Evolutionary conservation across 2,329 filamentous ascomycete genomes (phyloP).

Genomic region (Fusarium decemcellulare): DNA sequence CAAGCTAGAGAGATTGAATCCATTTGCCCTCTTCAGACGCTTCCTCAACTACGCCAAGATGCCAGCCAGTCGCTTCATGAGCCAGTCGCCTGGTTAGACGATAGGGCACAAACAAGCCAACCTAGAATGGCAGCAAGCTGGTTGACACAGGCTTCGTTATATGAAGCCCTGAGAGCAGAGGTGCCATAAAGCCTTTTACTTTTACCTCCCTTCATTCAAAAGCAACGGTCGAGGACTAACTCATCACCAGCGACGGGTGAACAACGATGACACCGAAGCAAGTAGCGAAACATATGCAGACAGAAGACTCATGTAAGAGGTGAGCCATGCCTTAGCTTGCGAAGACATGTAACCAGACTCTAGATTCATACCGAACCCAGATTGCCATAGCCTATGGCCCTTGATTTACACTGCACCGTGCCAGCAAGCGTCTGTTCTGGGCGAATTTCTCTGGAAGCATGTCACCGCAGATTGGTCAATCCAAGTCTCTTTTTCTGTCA

Average conservation of each 20-base stretch:
- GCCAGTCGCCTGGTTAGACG: not conserved
- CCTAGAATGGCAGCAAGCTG: not conserved
- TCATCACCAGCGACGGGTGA: not conserved
- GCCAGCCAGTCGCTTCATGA: not conserved
- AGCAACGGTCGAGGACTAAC: not conserved
- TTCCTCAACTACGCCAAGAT: not conserved
- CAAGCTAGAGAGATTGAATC: not conserved
- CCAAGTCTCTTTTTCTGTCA: not conserved
- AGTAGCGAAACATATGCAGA: not conserved
- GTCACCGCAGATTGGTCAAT: not conserved
- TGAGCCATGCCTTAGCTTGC: not conserved
- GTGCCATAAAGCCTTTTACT: not conserved
- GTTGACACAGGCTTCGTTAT: not conserved
- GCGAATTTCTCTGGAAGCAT: constrained; percentile 5
- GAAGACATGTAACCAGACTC: not conserved
- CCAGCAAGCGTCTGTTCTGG: not conserved
- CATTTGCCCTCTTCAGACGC: not conserved
- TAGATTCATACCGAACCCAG: constrained; percentile 5
- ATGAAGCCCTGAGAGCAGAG: constrained; percentile 1
- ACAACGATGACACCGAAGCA: not conserved
- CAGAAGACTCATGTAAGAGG: constrained; percentile 3
- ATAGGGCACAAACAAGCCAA: not conserved
- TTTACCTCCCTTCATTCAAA: not conserved
- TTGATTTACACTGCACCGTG: not conserved
- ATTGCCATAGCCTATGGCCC: not conserved